These are phyloP conservation scores for Zygoascus sp. DNA, from an alignment of 1,139 yeast species.

Conservation along the genomic window DNA sequence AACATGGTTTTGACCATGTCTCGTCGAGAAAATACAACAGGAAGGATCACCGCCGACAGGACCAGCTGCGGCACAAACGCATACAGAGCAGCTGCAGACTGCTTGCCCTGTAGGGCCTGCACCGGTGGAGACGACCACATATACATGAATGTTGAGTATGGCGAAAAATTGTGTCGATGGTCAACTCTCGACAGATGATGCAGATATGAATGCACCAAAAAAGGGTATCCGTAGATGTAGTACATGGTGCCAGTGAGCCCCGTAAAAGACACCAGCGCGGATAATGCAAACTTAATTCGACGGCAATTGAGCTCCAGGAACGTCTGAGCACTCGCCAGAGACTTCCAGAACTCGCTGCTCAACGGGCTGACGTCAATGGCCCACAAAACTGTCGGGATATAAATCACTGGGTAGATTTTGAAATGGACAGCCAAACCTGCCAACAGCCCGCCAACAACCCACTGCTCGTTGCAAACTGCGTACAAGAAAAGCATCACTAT, in stretches of 20 bases:
- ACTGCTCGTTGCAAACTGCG: conserved; percentile 43
- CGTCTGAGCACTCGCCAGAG: background rate
- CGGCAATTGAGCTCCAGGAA: conserved; percentile 31
- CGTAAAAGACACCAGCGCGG: conserved; percentile 43
- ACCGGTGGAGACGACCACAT: conserved; percentile 29
- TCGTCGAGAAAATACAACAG: conserved; percentile 50
- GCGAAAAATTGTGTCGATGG: conserved; percentile 91
- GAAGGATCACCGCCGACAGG: conserved; percentile 56
- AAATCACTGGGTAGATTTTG: conserved; percentile 86
- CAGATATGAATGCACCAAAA: conserved; percentile 70
- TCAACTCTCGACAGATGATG: conserved; percentile 82
- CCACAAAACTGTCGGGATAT: conserved; percentile 55
- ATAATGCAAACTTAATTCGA: conserved; percentile 45
- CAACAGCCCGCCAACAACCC: conserved; percentile 51
- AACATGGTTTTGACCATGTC: conserved; percentile 64
- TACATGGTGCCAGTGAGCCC: conserved; percentile 57
- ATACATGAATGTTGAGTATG: conserved; percentile 76
- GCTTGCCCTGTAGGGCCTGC: conserved; percentile 18
- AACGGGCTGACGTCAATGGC: conserved; percentile 25
- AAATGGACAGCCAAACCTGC: conserved; percentile 83
- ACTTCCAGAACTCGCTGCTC: conserved; percentile 12
- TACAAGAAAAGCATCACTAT: conserved; percentile 56
- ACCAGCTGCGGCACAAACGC: conserved; percentile 83
- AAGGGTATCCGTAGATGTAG: conserved; percentile 64
- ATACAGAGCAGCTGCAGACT: conserved; percentile 24